phyloP scores from a whole-genome alignment of 2,329 filamentous ascomycete species.

The Helminthosporium solani region DNA sequence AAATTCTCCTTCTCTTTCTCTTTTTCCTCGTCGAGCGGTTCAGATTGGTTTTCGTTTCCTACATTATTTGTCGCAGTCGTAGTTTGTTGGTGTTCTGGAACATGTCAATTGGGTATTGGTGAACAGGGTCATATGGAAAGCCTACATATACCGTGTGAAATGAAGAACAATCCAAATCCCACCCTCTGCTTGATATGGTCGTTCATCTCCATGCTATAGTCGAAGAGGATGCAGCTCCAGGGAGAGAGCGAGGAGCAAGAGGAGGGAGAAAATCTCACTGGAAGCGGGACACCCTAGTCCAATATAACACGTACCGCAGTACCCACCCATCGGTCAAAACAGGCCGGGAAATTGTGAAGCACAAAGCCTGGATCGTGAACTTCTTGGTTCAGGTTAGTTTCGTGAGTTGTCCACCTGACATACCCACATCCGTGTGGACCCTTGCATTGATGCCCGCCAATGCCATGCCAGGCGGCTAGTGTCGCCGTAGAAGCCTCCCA shows the following conservation, averaged over 20 bases:
- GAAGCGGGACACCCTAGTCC: not conserved
- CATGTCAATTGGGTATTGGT: not conserved
- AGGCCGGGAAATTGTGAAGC: constrained; percentile 11
- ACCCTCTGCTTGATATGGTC: constrained; percentile 15
- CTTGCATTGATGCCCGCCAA: constrained; percentile 11
- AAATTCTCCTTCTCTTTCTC: too few relatives aligned
- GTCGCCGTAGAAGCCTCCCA: not conserved
- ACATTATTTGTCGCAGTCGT: constrained; percentile 1
- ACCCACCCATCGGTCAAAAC: not conserved
- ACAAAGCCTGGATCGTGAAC: constrained; percentile 31
- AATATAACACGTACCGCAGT: not conserved
- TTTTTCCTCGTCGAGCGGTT: constrained; percentile 8
- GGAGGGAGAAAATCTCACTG: not conserved
- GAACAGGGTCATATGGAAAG: not conserved
- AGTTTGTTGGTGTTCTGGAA: not conserved
- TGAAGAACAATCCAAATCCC: constrained; percentile 23
- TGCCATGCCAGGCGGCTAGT: not conserved
- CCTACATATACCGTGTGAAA: constrained; percentile 8
- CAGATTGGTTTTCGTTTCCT: constrained; percentile 8
- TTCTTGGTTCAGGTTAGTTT: not conserved
- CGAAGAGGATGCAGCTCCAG: not conserved
- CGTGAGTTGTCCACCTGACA: constrained; percentile 26
- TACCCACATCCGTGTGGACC: not conserved
- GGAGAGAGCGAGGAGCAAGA: not conserved
- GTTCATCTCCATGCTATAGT: not conserved